Evolutionary conservation across 2,329 filamentous ascomycete genomes (phyloP).

Genomic region (Chalara sp.): DNA sequence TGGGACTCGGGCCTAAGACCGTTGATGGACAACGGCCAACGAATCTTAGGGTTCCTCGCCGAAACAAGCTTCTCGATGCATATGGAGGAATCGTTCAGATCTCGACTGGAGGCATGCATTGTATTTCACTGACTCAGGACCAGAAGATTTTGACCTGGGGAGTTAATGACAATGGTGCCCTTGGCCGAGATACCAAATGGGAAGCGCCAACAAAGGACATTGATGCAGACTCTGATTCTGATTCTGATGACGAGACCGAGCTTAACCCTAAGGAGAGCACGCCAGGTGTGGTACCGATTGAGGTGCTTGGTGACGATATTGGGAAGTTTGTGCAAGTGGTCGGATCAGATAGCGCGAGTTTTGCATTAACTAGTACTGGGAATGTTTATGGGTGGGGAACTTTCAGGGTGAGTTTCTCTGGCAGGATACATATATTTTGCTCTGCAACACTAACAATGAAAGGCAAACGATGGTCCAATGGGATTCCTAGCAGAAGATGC

Average conservation of each 20-base stretch:
- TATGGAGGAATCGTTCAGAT: constrained; percentile 64
- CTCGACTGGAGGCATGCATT: constrained; percentile 77
- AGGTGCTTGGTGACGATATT: constrained; percentile 40
- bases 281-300: constrained; percentile 50
- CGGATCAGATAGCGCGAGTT: constrained; percentile 68
- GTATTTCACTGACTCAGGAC: constrained; percentile 66
- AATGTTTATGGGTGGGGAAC: constrained; percentile 78
- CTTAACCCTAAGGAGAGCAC: constrained; percentile 50
- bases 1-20: constrained; percentile 66
- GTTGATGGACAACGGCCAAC: constrained; percentile 51
- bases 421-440: not conserved
- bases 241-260: constrained; percentile 46
- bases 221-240: constrained; percentile 32
- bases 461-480: constrained; percentile 56
- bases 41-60: constrained; percentile 66
- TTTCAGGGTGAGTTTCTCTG: constrained; percentile 50
- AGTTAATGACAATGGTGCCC: constrained; percentile 76
- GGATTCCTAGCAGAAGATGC: constrained; percentile 35
- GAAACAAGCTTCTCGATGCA: constrained; percentile 53
- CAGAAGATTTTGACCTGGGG: constrained; percentile 81
- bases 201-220: constrained; percentile 54
- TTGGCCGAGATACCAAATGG: constrained; percentile 68
- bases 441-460: constrained; percentile 1
- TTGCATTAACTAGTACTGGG: constrained; percentile 70
- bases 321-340: constrained; percentile 60